Evolutionary conservation across 257 asterid species (phyloP), one percentile per base, ranked within the genome.

Genomic region (Plantago major): DNA sequence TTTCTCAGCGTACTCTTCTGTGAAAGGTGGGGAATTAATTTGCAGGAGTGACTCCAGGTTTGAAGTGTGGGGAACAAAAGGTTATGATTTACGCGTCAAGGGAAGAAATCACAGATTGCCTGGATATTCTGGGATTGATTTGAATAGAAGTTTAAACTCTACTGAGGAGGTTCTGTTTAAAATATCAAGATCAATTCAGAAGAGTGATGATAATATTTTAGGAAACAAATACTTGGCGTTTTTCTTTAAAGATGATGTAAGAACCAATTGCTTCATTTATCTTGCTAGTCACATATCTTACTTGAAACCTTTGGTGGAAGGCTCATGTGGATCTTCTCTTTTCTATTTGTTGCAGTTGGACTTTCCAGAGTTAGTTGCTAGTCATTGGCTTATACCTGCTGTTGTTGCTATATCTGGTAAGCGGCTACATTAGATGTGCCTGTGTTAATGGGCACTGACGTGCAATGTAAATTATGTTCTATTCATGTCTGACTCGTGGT

Each of bases 371-470:
- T 66, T 84, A 59, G 95, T 86, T 55, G 81, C 95, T 28, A 89
- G 96, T 56, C 95, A 89, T 58, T 93, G 99, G 99, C 84, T 87
- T 47, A 62, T 89, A 53, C 99, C 99, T 19, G 91, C 81, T 28
- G 63, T 68, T 50, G 78, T 91, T 68, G 89, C 93, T 55, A 64
- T 83, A 66, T 70, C 67, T 42, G 99, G 99, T 89, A 68, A 83
- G 90, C 19, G 42, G 58, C 58, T n/a, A 63, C 46, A 14, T 47
- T 57, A 22, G 26, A 22, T 22, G 26, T 22, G 16, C 13, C 18
- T 33, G 43, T 15, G 11, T 43, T 56, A 56, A 16, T 10, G 49
- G 26, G 26, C 26, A 22, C 63, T 11, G 11, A 11, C 6, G 16
- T 9, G n/a, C 6, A 7, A 47, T 11, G 9, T 18, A 46, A n/a